Evolutionary conservation across 2,329 filamentous ascomycete species (phyloP).

Genomic region (Teratosphaeria zuluensis): DNA sequence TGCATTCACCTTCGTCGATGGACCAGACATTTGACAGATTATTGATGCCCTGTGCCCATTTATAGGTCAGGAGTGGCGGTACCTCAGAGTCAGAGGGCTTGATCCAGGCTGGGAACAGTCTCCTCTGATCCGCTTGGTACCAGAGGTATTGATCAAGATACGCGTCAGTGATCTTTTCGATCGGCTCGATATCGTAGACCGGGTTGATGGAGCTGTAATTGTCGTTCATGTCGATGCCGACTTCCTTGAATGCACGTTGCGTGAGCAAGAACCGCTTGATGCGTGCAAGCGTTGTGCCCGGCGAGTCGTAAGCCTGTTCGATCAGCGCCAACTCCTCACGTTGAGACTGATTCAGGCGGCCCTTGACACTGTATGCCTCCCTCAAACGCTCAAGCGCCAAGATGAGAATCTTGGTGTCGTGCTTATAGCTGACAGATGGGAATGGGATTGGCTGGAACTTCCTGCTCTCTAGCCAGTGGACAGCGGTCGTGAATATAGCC

Average conservation of each 20-base stretch:
- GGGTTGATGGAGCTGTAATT: slow-evolving; percentile 99
- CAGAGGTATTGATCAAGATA: slow-evolving; percentile 98
- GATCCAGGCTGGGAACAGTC: slow-evolving; percentile 97
- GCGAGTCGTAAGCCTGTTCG: slow-evolving; percentile 96
- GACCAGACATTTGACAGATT: slow-evolving; percentile 95
- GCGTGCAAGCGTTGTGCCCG: slow-evolving; percentile 85
- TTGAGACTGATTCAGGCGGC: slow-evolving; percentile 91
- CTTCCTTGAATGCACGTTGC: slow-evolving; percentile 96
- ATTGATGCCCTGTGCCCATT: slow-evolving; percentile 99
- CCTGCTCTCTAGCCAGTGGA: slow-evolving; percentile 95
- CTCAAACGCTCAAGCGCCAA: slow-evolving; percentile 84
- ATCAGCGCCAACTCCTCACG: slow-evolving; percentile 93
- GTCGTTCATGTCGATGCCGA: slow-evolving; percentile 99
- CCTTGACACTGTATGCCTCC: slow-evolving; percentile 96
- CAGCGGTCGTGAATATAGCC: slow-evolving; percentile 96
- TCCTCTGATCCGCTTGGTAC: slow-evolving; percentile 97
- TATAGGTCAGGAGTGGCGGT: slow-evolving; percentile 86
- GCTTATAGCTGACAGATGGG: slow-evolving; percentile 97
- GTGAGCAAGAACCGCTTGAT: slow-evolving; percentile 98
- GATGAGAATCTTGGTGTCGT: slow-evolving; percentile 98
- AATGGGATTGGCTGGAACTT: slow-evolving; percentile 99
- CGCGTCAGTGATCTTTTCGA: slow-evolving; percentile 98
- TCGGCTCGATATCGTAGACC: slow-evolving; percentile 96
- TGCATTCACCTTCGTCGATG: slow-evolving; percentile 86
- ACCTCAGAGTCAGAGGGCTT: slow-evolving; percentile 98